Percentiles rank a stretch among this genome's conserved stretches.
Evolutionary conservation across 2,329 filamentous ascomycete genomes (phyloP).

Genomic region (Dactylellina parvicollis): DNA sequence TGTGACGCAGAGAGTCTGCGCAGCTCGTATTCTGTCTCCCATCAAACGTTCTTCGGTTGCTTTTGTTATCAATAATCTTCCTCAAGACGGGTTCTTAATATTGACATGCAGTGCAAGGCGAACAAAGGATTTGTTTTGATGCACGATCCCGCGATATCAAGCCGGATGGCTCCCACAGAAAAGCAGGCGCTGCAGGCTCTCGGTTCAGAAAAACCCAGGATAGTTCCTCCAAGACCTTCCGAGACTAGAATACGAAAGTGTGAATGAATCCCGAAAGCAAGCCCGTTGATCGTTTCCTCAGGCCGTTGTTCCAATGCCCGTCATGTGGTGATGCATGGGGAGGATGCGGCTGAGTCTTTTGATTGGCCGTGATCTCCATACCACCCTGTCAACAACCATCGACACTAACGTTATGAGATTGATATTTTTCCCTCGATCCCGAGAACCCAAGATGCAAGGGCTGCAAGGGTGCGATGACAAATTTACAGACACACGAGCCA

Average conservation of each 20-base stretch:
- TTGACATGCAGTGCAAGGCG: too few relatives aligned
- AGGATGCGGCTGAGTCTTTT: slow-evolving; percentile 45
- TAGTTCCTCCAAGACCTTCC: neutral
- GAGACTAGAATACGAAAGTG: neutral
- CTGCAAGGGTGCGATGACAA: slow-evolving; percentile 39
- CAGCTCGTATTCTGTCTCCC: too few relatives aligned
- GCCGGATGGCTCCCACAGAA: too few relatives aligned
- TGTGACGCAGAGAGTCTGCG: too few relatives aligned
- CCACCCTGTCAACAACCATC: slow-evolving; percentile 16
- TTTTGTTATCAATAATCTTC: too few relatives aligned
- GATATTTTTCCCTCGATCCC: slow-evolving; percentile 1
- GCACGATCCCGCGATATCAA: too few relatives aligned
- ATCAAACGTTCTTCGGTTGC: too few relatives aligned
- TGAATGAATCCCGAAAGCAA: neutral
- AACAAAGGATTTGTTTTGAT: too few relatives aligned
- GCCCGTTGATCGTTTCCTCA: neutral
- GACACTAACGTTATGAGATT: slow-evolving; percentile 40
- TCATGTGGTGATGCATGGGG: slow-evolving; percentile 28
- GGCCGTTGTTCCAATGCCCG: neutral
- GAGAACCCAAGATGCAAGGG: slow-evolving; percentile 24
- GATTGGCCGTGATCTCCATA: slow-evolving; percentile 38
- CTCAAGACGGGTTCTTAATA: too few relatives aligned
- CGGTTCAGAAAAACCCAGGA: too few relatives aligned
- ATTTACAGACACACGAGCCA: slow-evolving; percentile 21
- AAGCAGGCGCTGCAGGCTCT: too few relatives aligned